Conservation (phyloP, 805 yeast species). For the Sugiyamaella floridensis region DNA sequence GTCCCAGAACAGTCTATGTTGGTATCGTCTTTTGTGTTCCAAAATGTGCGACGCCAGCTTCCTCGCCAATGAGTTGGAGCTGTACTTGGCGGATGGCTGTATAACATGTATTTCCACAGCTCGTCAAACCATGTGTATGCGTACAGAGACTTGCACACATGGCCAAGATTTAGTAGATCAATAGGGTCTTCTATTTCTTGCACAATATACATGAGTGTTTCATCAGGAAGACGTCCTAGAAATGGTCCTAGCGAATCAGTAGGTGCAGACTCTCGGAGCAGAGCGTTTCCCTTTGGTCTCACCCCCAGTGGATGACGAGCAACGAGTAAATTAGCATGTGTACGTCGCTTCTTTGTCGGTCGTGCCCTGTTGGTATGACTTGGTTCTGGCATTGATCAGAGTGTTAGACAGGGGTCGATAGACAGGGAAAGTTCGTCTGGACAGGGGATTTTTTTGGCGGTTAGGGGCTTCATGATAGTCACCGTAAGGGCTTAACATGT, state of each 20-base stretch:
- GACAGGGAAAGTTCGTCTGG: neutral
- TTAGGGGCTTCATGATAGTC: neutral
- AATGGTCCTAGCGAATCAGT: conserved; percentile 40
- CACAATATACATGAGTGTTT: conserved; percentile 48
- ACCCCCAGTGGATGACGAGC: conserved; percentile 60
- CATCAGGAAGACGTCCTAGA: conserved; percentile 53
- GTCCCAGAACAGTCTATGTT: conserved; percentile 24
- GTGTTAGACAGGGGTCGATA: neutral
- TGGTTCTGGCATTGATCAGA: neutral
- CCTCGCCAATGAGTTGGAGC: conserved; percentile 55
- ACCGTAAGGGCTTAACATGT: neutral
- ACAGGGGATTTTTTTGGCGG: neutral
- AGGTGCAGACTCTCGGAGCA: conserved; percentile 20
- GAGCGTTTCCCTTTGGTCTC: conserved; percentile 66
- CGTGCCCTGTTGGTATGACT: neutral
- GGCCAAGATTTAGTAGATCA: conserved; percentile 48
- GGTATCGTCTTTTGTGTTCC: conserved; percentile 23
- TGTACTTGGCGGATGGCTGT: conserved; percentile 26
- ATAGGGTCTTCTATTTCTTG: conserved; percentile 40
- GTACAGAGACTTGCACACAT: conserved; percentile 58
- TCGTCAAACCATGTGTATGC: conserved; percentile 75
- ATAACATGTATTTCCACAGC: conserved; percentile 63
- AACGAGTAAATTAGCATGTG: neutral
- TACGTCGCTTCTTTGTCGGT: conserved; percentile 27
- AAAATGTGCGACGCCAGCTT: conserved; percentile 66